Percentiles rank a stretch among this genome's conserved stretches.
Conservation (phyloP, 73 alveolate species). For the Breviolum minutum region DNA sequence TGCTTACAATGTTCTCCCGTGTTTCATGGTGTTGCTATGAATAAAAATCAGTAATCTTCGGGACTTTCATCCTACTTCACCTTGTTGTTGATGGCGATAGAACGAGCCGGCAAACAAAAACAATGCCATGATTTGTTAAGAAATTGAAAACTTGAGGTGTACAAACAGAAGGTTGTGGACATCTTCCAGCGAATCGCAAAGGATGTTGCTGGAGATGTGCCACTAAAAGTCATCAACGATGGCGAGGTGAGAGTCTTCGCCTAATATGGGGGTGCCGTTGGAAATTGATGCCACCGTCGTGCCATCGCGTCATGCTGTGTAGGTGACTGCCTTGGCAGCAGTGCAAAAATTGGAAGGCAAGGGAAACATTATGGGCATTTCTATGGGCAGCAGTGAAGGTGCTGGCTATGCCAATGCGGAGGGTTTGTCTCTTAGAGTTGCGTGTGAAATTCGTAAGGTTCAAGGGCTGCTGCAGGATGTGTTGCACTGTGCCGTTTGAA, state of each 20-base stretch:
- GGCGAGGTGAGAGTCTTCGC: neutral
- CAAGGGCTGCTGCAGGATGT: neutral
- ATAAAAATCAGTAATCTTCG: too few relatives aligned
- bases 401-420: slow-evolving; percentile 94
- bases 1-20: too few relatives aligned
- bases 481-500: neutral
- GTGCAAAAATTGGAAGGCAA: slow-evolving; percentile 80
- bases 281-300: too few relatives aligned
- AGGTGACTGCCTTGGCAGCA: slow-evolving; percentile 90
- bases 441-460: neutral
- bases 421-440: neutral
- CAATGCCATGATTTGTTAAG: too few relatives aligned
- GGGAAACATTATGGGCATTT: slow-evolving; percentile 75
- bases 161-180: slow-evolving; percentile 94
- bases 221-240: slow-evolving; percentile 81
- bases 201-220: slow-evolving; percentile 89
- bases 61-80: too few relatives aligned
- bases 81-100: too few relatives aligned
- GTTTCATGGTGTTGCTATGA: too few relatives aligned
- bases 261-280: too few relatives aligned
- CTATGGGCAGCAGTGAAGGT: slow-evolving; percentile 85
- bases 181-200: slow-evolving; percentile 89
- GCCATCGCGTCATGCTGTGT: neutral
- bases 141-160: neutral
- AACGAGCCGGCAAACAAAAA: too few relatives aligned